These are phyloP conservation scores for Oehlia diaphana DNA, from an alignment of 192 early-diverging fungal genomes.

Conservation along the genomic window DNA sequence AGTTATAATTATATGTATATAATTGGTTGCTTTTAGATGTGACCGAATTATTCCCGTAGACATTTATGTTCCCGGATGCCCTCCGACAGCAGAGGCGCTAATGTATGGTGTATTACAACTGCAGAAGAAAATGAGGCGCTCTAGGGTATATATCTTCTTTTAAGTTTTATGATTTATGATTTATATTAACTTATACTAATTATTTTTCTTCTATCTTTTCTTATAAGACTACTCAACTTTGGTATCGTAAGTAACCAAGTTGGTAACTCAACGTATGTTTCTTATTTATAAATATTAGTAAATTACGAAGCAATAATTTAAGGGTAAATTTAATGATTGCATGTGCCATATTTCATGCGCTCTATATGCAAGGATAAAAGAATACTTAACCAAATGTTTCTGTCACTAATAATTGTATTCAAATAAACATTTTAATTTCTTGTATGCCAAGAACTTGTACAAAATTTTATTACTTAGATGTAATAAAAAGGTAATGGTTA, in stretches of 20 bases:
- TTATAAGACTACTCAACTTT: background rate
- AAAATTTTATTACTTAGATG: too few species aligned
- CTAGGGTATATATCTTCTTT: constrained; percentile 19
- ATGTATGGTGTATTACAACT: constrained; percentile 96
- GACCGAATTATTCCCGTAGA: constrained; percentile 94
- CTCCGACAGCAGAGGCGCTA: constrained; percentile 95
- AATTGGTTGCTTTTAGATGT: constrained; percentile 53
- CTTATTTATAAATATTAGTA: background rate
- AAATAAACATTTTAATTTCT: too few species aligned
- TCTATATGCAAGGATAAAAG: background rate
- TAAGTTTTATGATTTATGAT: background rate
- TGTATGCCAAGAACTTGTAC: too few species aligned
- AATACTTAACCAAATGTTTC: background rate
- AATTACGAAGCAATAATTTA: background rate
- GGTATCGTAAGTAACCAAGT: background rate
- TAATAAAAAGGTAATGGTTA: background rate
- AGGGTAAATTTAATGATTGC: background rate
- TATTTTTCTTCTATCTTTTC: background rate
- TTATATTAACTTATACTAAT: background rate
- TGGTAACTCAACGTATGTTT: background rate
- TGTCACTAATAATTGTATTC: background rate
- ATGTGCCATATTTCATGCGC: background rate
- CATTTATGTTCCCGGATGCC: constrained; percentile 97
- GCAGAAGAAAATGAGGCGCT: constrained; percentile 97
- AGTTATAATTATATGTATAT: background rate